These are phyloP conservation scores for Vitis labrusca DNA, from an alignment of 164 flowering plant genomes.

Conservation along the genomic window DNA sequence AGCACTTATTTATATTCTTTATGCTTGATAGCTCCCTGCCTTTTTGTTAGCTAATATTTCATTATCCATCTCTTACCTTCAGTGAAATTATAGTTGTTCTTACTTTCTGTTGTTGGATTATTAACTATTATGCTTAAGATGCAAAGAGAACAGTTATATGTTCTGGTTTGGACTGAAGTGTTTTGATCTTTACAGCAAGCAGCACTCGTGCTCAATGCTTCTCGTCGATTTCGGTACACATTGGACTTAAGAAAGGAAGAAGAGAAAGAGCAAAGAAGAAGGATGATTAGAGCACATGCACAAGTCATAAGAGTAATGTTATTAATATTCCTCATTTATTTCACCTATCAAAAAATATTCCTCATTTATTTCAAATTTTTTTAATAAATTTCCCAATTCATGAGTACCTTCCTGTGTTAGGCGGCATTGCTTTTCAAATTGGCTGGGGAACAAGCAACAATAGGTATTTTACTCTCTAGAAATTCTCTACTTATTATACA, in stretches of 20 bases:
- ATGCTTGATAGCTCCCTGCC: too few species aligned
- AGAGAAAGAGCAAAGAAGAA: slow-evolving; percentile 45
- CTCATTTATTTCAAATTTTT: background rate
- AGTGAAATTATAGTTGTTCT: too few species aligned
- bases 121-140: background rate
- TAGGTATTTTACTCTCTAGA: slow-evolving; percentile 41
- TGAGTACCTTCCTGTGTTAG: slow-evolving; percentile 35
- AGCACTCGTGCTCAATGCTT: slow-evolving; percentile 73
- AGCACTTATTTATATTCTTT: too few species aligned
- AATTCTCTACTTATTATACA: background rate
- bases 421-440: slow-evolving; percentile 88
- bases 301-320: slow-evolving; percentile 68
- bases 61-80: too few species aligned
- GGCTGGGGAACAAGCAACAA: slow-evolving; percentile 50
- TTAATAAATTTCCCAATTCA: slow-evolving; percentile 2
- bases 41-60: too few species aligned
- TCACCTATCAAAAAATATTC: background rate
- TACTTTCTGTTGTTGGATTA: too few species aligned
- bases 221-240: slow-evolving; percentile 73
- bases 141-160: background rate
- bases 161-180: slow-evolving; percentile 2
- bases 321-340: background rate
- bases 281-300: slow-evolving; percentile 78
- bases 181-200: slow-evolving; percentile 53
- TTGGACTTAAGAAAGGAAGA: slow-evolving; percentile 57